These are phyloP conservation scores for Cornus suecica DNA, from an alignment of 148 eudicot species.

Conservation along the genomic window DNA sequence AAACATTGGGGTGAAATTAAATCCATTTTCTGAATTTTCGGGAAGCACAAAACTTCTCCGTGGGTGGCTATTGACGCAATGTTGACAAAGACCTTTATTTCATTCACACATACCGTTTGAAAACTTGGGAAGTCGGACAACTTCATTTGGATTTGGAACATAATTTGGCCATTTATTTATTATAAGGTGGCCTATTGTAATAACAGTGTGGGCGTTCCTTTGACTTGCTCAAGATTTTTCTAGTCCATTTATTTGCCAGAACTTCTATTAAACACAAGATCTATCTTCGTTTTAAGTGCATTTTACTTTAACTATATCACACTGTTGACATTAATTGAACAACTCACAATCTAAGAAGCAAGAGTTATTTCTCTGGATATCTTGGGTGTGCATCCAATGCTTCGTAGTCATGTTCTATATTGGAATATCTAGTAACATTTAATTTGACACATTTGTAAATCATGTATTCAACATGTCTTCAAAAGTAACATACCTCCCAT, in stretches of 20 bases:
- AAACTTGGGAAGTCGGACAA: not conserved
- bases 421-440: too few relatives aligned
- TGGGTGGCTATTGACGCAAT: not conserved
- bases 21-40: not conserved
- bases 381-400: too few relatives aligned
- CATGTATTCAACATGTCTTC: too few relatives aligned
- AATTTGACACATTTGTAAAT: too few relatives aligned
- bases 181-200: not conserved
- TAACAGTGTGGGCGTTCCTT: not conserved
- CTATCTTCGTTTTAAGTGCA: too few relatives aligned
- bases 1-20: not conserved
- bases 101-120: not conserved
- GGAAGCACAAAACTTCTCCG: not conserved
- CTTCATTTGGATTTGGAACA: not conserved
- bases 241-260: too few relatives aligned
- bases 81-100: not conserved
- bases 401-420: too few relatives aligned
- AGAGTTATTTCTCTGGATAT: too few relatives aligned
- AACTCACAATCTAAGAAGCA: not conserved
- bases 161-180: not conserved
- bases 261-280: too few relatives aligned
- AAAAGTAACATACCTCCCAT: too few relatives aligned
- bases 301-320: too few relatives aligned
- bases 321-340: not conserved
- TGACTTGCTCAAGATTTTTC: too few relatives aligned